Evolutionary conservation across 768 basidiomycete genomes (phyloP).

Genomic region (Russula foetens): DNA sequence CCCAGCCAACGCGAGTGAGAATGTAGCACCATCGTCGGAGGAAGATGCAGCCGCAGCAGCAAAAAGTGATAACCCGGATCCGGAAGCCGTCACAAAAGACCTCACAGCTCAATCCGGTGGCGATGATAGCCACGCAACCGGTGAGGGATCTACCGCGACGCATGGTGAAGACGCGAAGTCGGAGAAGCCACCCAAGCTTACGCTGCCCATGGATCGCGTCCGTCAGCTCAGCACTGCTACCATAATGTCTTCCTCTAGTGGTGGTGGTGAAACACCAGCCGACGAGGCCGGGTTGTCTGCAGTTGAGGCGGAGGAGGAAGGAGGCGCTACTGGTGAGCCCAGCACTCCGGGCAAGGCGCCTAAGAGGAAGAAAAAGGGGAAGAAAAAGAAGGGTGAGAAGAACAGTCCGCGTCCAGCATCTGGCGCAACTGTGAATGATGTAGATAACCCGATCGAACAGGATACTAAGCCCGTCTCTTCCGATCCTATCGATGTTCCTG

Average conservation of each 20-base stretch:
- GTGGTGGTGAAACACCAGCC: not conserved
- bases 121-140: not conserved
- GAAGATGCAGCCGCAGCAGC: not conserved
- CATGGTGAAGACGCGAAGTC: not conserved
- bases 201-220: not conserved
- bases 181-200: not conserved
- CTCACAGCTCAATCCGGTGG: not conserved
- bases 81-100: not conserved
- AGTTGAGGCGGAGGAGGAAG: not conserved
- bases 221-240: slow-evolving; percentile 5
- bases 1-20: not conserved
- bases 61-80: not conserved
- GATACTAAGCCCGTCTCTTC: not conserved
- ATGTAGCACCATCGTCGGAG: not conserved
- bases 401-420: slow-evolving; percentile 1
- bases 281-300: slow-evolving; percentile 4
- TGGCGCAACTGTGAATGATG: not conserved
- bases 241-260: not conserved
- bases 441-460: slow-evolving; percentile 10
- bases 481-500: slow-evolving; percentile 1
- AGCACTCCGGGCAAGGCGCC: not conserved
- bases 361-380: not conserved
- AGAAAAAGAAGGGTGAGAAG: slow-evolving; percentile 14
- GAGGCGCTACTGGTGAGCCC: not conserved
- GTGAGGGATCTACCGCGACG: not conserved